These are phyloP conservation scores for Chlorophyllum brunneum DNA, from an alignment of 768 basidiomycete species.

Conservation along the genomic window DNA sequence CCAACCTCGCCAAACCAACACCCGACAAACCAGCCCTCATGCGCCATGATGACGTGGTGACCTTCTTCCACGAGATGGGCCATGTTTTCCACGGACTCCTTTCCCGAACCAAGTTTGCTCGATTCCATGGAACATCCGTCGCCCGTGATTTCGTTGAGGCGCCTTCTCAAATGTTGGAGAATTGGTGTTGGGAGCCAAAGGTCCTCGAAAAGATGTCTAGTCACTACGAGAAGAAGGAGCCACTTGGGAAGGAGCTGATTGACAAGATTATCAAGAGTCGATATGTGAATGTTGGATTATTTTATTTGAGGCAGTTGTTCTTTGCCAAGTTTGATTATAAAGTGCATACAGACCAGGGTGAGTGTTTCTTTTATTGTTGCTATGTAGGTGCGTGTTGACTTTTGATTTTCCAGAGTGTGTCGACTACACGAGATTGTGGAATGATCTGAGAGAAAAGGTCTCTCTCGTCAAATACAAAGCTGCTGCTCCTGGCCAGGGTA, in stretches of 20 bases:
- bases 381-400: background rate
- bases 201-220: constrained; percentile 76
- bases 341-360: constrained; percentile 68
- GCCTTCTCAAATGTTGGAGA: constrained; percentile 90
- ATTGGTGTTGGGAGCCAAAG: constrained; percentile 87
- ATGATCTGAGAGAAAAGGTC: constrained; percentile 61
- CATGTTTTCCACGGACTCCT: constrained; percentile 70
- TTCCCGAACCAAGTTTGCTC: constrained; percentile 62
- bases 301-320: constrained; percentile 81
- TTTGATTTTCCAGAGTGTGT: constrained; percentile 37
- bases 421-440: constrained; percentile 83
- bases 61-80: constrained; percentile 92
- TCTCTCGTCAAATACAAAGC: constrained; percentile 64
- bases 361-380: background rate
- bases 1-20: constrained; percentile 85
- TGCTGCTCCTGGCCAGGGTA: constrained; percentile 63
- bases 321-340: constrained; percentile 78
- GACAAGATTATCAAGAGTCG: constrained; percentile 77
- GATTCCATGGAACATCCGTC: constrained; percentile 83
- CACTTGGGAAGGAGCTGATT: constrained; percentile 69
- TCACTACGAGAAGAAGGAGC: constrained; percentile 73
- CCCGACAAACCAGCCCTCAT: constrained; percentile 78
- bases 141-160: constrained; percentile 86
- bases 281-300: constrained; percentile 80
- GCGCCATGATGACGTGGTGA: constrained; percentile 85